phyloP scores from a whole-genome alignment of 352 stramenopile genomes.

The Phytophthora pisi region DNA sequence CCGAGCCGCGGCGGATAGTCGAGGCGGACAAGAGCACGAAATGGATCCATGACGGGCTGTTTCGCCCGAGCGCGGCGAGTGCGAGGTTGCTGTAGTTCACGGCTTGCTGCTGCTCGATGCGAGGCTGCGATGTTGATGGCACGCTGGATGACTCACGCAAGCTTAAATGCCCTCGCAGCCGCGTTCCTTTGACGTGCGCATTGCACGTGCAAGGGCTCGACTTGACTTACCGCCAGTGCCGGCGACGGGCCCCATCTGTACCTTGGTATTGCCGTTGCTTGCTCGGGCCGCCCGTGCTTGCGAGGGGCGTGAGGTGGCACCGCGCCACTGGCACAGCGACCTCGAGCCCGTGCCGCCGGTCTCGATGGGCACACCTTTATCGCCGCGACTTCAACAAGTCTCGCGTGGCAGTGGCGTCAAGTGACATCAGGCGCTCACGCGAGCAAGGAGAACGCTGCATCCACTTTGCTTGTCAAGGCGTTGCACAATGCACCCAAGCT shows the following conservation, averaged over 20 bases:
- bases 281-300: conserved; percentile 10
- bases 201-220: conserved; percentile 2
- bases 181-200: not conserved
- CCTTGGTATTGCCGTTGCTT: conserved; percentile 25
- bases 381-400: not conserved
- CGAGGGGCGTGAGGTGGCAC: conserved; percentile 11
- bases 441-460: not conserved
- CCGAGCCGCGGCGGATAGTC: not conserved
- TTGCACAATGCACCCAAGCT: conserved; percentile 8
- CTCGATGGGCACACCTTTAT: not conserved
- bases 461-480: conserved; percentile 5
- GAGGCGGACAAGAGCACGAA: conserved; percentile 22
- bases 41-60: conserved; percentile 35
- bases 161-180: no score
- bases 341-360: not conserved
- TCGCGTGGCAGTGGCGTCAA: not conserved
- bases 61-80: not conserved
- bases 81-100: no score
- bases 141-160: not conserved
- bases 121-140: not conserved
- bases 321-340: not conserved
- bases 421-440: not conserved
- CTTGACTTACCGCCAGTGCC: conserved; percentile 22
- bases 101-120: not conserved
- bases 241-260: conserved; percentile 18